A percentile compares a stretch with the other conserved stretches of the same genome.
phyloP scores from a whole-genome alignment of 164 flowering plant species.

The Macadamia integrifolia region DNA sequence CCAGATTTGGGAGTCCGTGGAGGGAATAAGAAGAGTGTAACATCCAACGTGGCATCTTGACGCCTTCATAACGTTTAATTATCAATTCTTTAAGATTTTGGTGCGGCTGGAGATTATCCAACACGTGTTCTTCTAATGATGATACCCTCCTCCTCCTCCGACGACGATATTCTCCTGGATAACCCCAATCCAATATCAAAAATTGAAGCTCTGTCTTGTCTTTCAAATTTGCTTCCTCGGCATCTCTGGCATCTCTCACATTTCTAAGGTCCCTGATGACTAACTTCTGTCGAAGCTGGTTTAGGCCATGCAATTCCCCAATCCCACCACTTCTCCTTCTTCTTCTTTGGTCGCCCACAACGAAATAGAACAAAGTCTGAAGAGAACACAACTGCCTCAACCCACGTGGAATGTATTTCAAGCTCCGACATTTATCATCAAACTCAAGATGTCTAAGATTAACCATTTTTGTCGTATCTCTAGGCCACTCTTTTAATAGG shows the following conservation, averaged over 20 bases:
- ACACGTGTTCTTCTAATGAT: neutral
- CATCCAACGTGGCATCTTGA: slow-evolving; percentile 13
- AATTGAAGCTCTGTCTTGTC: too few relatives aligned
- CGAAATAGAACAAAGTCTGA: slow-evolving; percentile 5
- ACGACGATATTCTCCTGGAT: too few relatives aligned
- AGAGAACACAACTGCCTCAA: slow-evolving; percentile 6
- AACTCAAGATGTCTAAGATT: too few relatives aligned
- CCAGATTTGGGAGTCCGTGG: too few relatives aligned
- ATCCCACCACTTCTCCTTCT: neutral
- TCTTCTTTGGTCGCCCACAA: neutral
- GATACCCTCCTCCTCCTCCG: too few relatives aligned
- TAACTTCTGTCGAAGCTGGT: slow-evolving; percentile 9
- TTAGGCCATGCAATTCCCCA: too few relatives aligned
- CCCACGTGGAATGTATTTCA: neutral
- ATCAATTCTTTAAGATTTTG: slow-evolving; percentile 6
- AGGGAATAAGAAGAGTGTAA: neutral
- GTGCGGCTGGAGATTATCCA: slow-evolving; percentile 14
- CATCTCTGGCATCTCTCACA: neutral
- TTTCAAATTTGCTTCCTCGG: too few relatives aligned
- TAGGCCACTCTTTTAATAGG: too few relatives aligned
- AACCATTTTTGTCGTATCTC: too few relatives aligned
- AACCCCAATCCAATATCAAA: too few relatives aligned
- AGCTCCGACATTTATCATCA: too few relatives aligned
- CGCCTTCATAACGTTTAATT: slow-evolving; percentile 13
- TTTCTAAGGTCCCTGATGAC: slow-evolving; percentile 1